Evolutionary conservation across 2,329 filamentous ascomycete species (phyloP).

Genomic region (Pochonia chlamydosporia): DNA sequence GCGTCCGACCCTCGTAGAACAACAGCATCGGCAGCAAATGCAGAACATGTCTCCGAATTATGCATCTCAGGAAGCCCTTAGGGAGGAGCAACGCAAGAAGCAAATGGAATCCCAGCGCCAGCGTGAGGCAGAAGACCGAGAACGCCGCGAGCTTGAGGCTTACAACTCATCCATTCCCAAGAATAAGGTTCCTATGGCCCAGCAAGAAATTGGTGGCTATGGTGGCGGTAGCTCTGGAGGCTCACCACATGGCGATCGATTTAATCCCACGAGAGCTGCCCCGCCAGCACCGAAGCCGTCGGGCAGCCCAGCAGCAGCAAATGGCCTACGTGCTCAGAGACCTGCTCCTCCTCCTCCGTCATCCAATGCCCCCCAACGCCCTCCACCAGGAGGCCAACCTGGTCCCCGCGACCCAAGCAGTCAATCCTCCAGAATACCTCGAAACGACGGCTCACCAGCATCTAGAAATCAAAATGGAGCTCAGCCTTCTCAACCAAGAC

Average conservation of each 20-base stretch:
- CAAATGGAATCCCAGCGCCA: constrained; percentile 54
- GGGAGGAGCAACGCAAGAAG: constrained; percentile 56
- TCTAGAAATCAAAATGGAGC: constrained; percentile 53
- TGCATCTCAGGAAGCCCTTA: constrained; percentile 40
- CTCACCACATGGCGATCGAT: constrained; percentile 55
- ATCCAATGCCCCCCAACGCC: constrained; percentile 34
- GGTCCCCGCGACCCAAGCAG: constrained; percentile 39
- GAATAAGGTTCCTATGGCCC: constrained; percentile 70
- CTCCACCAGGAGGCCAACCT: constrained; percentile 42
- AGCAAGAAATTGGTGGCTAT: constrained; percentile 81
- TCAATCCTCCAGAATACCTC: constrained; percentile 39
- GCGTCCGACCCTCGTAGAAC: constrained; percentile 38
- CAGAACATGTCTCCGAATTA: constrained; percentile 52
- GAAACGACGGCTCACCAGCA: constrained; percentile 41
- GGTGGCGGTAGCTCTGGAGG: constrained; percentile 39
- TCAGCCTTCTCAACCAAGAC: constrained; percentile 44
- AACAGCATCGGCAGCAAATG: constrained; percentile 51
- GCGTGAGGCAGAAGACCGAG: constrained; percentile 57
- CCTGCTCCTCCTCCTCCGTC: constrained; percentile 69
- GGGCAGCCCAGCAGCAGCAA: constrained; percentile 52
- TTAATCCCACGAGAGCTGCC: constrained; percentile 79
- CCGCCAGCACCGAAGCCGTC: constrained; percentile 66
- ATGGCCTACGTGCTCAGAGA: constrained; percentile 63
- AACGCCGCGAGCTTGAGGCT: constrained; percentile 71
- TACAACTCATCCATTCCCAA: constrained; percentile 89